Evolutionary conservation across 2,329 filamentous ascomycete genomes (phyloP).

Genomic region (Epichloe typhina): DNA sequence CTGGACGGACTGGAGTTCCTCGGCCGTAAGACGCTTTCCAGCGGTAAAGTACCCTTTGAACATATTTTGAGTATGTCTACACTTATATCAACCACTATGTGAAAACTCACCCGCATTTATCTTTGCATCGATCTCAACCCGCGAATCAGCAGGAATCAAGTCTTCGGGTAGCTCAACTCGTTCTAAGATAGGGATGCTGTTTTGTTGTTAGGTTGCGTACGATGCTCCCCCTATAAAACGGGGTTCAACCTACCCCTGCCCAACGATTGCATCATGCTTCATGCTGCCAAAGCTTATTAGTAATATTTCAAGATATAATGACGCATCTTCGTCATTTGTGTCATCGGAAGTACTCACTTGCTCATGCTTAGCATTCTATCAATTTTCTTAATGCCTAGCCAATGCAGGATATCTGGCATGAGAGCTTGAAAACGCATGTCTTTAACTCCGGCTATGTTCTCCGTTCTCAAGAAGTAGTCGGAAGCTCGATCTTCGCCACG

Average conservation of each 20-base stretch:
- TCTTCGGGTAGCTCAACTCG: conserved; percentile 85
- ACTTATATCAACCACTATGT: not conserved
- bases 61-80: not conserved
- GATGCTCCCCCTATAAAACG: not conserved
- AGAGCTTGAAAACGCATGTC: conserved; percentile 96
- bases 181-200: conserved; percentile 71
- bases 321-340: too few relatives aligned
- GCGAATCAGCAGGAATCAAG: conserved; percentile 84
- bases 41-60: conserved; percentile 63
- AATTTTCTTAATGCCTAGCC: conserved; percentile 97
- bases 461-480: conserved; percentile 94
- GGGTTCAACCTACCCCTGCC: conserved; percentile 45
- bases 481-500: conserved; percentile 67
- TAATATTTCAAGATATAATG: not conserved
- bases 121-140: conserved; percentile 98
- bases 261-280: conserved; percentile 83
- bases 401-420: conserved; percentile 96
- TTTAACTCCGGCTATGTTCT: conserved; percentile 95
- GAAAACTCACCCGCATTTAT: conserved; percentile 69
- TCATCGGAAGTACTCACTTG: conserved; percentile 45
- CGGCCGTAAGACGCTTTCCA: conserved; percentile 76
- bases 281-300: conserved; percentile 39
- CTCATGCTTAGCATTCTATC: conserved; percentile 98
- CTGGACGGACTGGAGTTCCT: conserved; percentile 74
- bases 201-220: not conserved